Percentiles rank a stretch among this genome's conserved stretches.
Conservation (phyloP, 2,329 filamentous ascomycete species). For the Alternaria ventricosa region DNA sequence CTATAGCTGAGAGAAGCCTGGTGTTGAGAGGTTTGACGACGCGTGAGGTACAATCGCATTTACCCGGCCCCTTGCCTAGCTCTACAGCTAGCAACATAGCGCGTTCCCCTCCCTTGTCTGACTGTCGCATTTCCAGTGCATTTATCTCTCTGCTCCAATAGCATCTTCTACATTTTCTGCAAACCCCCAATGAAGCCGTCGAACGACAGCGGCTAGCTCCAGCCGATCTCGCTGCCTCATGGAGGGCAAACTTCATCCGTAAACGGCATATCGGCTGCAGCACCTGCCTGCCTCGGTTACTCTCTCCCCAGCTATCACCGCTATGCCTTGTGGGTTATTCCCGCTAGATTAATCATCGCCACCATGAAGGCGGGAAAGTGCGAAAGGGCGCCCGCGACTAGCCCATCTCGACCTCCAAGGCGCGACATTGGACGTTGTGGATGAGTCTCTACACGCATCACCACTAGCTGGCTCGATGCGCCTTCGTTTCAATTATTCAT, state of each 20-base stretch:
- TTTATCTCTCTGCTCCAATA: background rate
- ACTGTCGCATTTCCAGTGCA: background rate
- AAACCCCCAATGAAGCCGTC: background rate
- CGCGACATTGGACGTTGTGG: background rate
- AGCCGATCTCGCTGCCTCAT: background rate
- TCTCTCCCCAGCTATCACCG: background rate
- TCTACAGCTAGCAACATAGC: background rate
- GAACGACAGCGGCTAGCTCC: background rate
- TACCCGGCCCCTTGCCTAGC: background rate
- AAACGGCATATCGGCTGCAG: constrained; percentile 1
- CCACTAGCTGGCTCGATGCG: background rate
- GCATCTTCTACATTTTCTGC: background rate
- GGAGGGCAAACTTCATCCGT: background rate
- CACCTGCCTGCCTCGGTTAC: constrained; percentile 5
- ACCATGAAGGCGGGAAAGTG: constrained; percentile 1
- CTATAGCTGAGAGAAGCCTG: background rate
- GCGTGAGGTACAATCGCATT: background rate
- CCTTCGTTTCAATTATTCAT: background rate
- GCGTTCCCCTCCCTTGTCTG: background rate
- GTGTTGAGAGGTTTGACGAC: background rate
- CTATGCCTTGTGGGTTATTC: background rate
- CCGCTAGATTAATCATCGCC: constrained; percentile 1
- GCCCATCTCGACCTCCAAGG: constrained; percentile 1
- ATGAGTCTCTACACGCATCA: background rate
- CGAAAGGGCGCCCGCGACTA: constrained; percentile 5